Evolutionary conservation across 1,284 basidiomycete species (phyloP), one percentile per base, ranked within the genome.

Genomic region (Golubevia sp.): DNA sequence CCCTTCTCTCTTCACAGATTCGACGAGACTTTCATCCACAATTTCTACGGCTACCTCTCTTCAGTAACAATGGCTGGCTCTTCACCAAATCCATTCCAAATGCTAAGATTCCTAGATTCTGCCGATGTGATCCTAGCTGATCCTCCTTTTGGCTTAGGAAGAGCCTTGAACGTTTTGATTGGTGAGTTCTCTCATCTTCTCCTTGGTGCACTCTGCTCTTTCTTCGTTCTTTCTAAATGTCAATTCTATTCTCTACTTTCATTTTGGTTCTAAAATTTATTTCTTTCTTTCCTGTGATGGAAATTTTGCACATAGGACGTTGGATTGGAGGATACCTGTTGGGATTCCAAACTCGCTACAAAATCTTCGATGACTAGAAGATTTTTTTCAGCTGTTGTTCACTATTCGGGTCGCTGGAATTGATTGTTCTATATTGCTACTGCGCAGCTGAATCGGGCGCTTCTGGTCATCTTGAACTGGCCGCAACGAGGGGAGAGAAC

Each of bases 101-200:
- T 84, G 75, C 61, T 84, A n/a, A 62, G 72, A 0, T 78, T 84
- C 62, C 21, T 81, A n/a, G 70, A 78, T 52, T 64, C 64, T 54
- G 81, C 82, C 13, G 82, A 83, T 54, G 76, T 84, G 23, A 73
- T 82, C 34, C 63, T 83, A 6, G 78, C 70, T 4, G 75, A 74
- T 56, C 59, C 76, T 1, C 76, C 81, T 2, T 51, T 82, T 24
- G 70, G 77, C 1, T 59, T 81, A 3, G 68, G 72, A 1, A 61
- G 68, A 7, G 13, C 67, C 6, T 62, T 62, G 8, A 73, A 73
- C 55, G 52, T 66, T 2, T 11, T 81, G 0, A 58, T 78, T 1
- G 62, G 77, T 69, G 56, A 70, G 61, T 75, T n/a, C n/a, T n/a
- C n/a, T n/a, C n/a, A 62, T 62, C 69, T 64, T 0, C 56, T 68